Base-by-base conservation (phyloP, 306 rosid species). In the Acmispon strigosus region DNA sequence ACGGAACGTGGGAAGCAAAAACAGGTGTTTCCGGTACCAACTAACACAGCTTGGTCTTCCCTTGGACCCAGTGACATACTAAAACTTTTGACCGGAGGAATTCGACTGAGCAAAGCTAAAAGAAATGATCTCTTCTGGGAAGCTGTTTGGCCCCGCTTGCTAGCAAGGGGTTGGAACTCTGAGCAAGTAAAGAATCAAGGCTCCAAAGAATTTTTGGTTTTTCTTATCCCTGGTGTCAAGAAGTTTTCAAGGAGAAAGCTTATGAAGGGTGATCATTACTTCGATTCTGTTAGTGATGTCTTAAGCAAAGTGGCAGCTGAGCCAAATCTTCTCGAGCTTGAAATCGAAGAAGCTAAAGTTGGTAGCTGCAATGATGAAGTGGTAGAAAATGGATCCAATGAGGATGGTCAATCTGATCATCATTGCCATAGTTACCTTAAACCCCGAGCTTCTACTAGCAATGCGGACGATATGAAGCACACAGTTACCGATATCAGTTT, bases 71-170 rank as follows among this genome's bases (percentile, higher is more conserved):
- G 47, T 69, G 97, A 85, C 64, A 85, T 91, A 76, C 60, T 91
- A 17, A 83, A 84, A 20, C 55, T 52, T 75, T 77, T 91, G 80
- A 84, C 92, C 0, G 92, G 88, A 78, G 96, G 87, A n/a, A 36
- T 56, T 70, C 88, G 87, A 56, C 64, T 85, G 74, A 89, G 97
- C 85, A 89, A 91, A 77, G 83, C 86, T 51, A 85, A 87, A 63
- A 80, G 90, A 71, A 83, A 67, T 10, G 92, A 88, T 34, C 84
- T 91, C 48, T 91, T 91, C 76, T 88, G 97, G 97, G 91, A 86
- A 66, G 97, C 97, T 69, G 89, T 91, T 69, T 91, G 97, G 97
- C 97, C 97, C 13, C 96, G 94, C 65, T 84, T 88, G 75, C 81
- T 90, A 5, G 94, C 86, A 27, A 90, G 82, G 76, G 96, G 94